Percentiles rank a stretch among this genome's conserved stretches.
phyloP scores from a whole-genome alignment of 1,284 basidiomycete species.

The Anthracocystis setariae region DNA sequence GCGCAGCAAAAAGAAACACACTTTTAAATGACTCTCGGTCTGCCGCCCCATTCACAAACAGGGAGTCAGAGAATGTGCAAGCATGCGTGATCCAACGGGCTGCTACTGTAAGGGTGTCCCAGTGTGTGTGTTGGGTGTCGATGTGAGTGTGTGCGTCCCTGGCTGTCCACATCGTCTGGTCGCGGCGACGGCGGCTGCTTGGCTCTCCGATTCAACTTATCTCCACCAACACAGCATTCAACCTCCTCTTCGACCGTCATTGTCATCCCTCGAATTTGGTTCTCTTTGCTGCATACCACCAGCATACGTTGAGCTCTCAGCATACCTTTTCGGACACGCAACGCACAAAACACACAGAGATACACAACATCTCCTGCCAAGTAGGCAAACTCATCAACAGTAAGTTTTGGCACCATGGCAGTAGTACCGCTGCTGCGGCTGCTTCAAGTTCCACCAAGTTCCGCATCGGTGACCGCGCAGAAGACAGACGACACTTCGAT shows the following conservation, averaged over 20 bases:
- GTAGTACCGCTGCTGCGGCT: not conserved
- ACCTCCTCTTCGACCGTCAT: not conserved
- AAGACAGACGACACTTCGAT: too few species aligned
- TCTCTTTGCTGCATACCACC: conserved; percentile 2
- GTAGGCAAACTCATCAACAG: conserved; percentile 8
- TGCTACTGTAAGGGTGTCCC: too few species aligned
- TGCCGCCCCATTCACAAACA: too few species aligned
- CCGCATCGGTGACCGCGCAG: not conserved
- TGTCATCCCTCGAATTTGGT: conserved; percentile 9
- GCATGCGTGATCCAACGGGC: too few species aligned
- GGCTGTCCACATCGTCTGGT: conserved; percentile 29
- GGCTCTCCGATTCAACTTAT: conserved; percentile 4
- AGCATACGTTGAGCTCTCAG: conserved; percentile 4
- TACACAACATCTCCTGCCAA: conserved; percentile 17
- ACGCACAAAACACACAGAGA: conserved; percentile 1
- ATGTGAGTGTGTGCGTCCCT: conserved; percentile 4
- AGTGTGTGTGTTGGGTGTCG: not conserved
- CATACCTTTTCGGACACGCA: not conserved
- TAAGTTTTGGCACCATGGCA: not conserved
- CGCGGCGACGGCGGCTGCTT: conserved; percentile 1
- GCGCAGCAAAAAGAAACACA: not conserved
- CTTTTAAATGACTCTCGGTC: not conserved
- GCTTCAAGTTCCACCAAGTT: not conserved
- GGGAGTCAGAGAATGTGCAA: too few species aligned
- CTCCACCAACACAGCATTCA: conserved; percentile 30